Conservation (phyloP, 306 rosid species). For the Oxytropis ochrocephala region DNA sequence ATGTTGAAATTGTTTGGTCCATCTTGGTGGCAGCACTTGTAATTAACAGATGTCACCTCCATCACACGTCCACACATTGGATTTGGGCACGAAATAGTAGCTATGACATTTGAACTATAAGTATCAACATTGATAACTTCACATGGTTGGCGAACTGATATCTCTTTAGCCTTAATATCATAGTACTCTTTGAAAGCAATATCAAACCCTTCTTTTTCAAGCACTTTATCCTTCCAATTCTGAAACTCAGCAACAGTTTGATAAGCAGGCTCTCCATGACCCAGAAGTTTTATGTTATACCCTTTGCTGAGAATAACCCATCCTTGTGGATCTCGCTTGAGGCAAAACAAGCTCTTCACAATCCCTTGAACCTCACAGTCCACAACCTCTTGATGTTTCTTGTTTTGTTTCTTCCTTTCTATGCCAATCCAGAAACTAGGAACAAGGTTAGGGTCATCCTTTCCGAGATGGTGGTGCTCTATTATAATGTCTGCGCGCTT, state of each 20-base stretch:
- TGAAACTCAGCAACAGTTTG: conserved; percentile 19
- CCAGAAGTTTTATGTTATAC: neutral
- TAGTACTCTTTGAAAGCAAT: conserved; percentile 23
- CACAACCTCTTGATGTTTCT: conserved; percentile 8
- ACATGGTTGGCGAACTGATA: conserved; percentile 18
- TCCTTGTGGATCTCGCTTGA: conserved; percentile 25
- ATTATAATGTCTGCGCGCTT: conserved; percentile 24
- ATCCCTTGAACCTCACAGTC: conserved; percentile 19
- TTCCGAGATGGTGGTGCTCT: conserved; percentile 15
- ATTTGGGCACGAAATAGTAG: conserved; percentile 35
- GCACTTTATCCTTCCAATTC: conserved; percentile 22
- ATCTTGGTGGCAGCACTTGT: conserved; percentile 35
- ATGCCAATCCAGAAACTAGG: conserved; percentile 26
- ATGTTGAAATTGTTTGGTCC: neutral
- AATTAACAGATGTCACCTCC: conserved; percentile 33
- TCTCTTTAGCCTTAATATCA: conserved; percentile 13
- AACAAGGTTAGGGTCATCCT: neutral
- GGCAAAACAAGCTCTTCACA: conserved; percentile 14
- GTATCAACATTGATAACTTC: conserved; percentile 12
- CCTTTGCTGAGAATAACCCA: conserved; percentile 39
- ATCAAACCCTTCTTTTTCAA: conserved; percentile 20
- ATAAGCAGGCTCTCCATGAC: conserved; percentile 23
- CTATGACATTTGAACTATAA: conserved; percentile 23
- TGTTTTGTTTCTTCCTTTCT: conserved; percentile 32
- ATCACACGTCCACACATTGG: conserved; percentile 33